Conservation (phyloP, 2,329 filamentous ascomycete genomes). For the Capronia coronata region DNA sequence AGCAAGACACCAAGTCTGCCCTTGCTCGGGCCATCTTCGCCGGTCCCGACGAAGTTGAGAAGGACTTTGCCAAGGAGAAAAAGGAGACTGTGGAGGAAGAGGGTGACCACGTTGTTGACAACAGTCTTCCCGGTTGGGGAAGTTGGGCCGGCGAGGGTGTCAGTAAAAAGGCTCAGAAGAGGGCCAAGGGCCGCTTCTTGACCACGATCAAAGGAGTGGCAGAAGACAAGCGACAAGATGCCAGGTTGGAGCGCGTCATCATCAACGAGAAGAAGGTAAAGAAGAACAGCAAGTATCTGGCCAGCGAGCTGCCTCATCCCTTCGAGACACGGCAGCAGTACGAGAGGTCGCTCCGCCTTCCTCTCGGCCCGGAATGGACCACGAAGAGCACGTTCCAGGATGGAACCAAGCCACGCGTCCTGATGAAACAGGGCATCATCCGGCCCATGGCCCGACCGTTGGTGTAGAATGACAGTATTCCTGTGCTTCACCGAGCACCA, state of each 20-base stretch:
- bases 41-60: constrained; percentile 56
- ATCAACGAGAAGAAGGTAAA: constrained; percentile 85
- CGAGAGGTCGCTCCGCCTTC: constrained; percentile 76
- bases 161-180: constrained; percentile 54
- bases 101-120: constrained; percentile 74
- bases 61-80: constrained; percentile 78
- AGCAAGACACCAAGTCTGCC: constrained; percentile 44
- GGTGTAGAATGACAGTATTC: constrained; percentile 32
- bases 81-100: constrained; percentile 63
- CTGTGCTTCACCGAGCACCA: too few relatives aligned
- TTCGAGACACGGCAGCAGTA: constrained; percentile 66
- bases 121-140: constrained; percentile 90
- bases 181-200: constrained; percentile 50
- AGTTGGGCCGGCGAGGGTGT: constrained; percentile 82
- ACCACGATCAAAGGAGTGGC: constrained; percentile 60
- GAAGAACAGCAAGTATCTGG: constrained; percentile 88
- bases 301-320: constrained; percentile 74
- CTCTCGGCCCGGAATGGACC: constrained; percentile 88
- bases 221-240: constrained; percentile 70
- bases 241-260: constrained; percentile 75
- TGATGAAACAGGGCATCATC: constrained; percentile 88
- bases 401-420: constrained; percentile 76
- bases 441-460: constrained; percentile 76
- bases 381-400: constrained; percentile 95
- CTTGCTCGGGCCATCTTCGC: constrained; percentile 81